Percentiles rank a stretch among this genome's conserved stretches.
Evolutionary conservation across 129 eudicot genomes (phyloP).

Genomic region (Kitagawia praeruptora): DNA sequence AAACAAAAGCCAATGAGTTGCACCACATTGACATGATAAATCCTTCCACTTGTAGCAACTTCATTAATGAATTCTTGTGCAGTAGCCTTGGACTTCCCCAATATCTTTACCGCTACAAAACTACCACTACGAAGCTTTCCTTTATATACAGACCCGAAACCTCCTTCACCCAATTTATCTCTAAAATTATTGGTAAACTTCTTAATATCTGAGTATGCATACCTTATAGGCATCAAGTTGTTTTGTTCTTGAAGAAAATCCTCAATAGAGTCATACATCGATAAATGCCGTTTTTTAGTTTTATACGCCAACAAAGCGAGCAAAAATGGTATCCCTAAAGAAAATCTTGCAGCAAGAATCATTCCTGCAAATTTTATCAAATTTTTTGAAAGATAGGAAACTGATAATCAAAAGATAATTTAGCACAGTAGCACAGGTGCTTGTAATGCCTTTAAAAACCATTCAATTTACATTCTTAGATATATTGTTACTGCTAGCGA

Average conservation of each 20-base stretch:
- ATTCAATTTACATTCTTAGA: too few species aligned
- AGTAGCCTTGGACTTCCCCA: not conserved
- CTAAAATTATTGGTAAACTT: not conserved
- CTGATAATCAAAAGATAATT: not conserved
- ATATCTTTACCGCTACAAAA: not conserved
- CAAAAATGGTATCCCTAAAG: not conserved
- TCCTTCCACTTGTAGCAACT: not conserved
- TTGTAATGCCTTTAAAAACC: too few species aligned
- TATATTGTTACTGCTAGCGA: too few species aligned
- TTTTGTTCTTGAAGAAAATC: not conserved
- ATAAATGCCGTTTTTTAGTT: not conserved
- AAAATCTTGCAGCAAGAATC: not conserved
- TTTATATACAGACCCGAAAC: not conserved
- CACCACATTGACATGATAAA: conserved; percentile 1
- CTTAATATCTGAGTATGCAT: not conserved
- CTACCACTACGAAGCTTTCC: not conserved
- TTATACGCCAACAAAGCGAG: not conserved
- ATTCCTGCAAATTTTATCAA: not conserved
- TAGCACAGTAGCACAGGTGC: not conserved
- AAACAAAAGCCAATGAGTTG: not conserved
- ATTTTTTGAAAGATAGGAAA: not conserved
- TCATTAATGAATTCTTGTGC: not conserved
- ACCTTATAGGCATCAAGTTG: conserved; percentile 2
- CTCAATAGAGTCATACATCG: not conserved
- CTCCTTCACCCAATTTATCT: not conserved